Evolutionary conservation across 2,329 filamentous ascomycete genomes (phyloP).

Genomic region (Botrytis medusae): DNA sequence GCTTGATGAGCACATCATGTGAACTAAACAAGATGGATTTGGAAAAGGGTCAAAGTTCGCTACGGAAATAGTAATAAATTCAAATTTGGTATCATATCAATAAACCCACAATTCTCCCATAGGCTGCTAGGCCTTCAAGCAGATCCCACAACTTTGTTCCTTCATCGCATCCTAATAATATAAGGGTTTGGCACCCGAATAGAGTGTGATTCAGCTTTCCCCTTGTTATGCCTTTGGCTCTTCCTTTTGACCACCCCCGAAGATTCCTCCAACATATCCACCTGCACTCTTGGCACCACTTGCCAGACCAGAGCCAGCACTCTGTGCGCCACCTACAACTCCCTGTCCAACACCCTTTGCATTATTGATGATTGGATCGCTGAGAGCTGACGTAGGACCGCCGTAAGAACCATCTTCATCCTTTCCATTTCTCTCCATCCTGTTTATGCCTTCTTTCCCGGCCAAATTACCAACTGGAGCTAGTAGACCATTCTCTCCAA

Average conservation of each 20-base stretch:
- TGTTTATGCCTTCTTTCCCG: conserved; percentile 66
- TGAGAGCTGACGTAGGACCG: conserved; percentile 19
- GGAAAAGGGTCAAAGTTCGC: background rate
- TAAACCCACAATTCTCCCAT: background rate
- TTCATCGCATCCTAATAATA: background rate
- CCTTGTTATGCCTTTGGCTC: background rate
- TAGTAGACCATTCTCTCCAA: conserved; percentile 66
- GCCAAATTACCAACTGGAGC: conserved; percentile 62
- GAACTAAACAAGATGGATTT: background rate
- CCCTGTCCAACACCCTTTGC: conserved; percentile 24
- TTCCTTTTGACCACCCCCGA: conserved; percentile 23
- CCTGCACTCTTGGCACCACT: conserved; percentile 26
- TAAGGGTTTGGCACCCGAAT: background rate
- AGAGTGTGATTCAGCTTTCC: background rate
- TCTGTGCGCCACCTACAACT: conserved; percentile 23
- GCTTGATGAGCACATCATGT: conserved; percentile 16
- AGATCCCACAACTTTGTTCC: background rate
- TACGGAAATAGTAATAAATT: background rate
- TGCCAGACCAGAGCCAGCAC: conserved; percentile 23
- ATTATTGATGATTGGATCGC: conserved; percentile 20
- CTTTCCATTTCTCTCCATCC: conserved; percentile 62
- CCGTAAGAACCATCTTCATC: conserved; percentile 56
- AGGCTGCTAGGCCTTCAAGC: background rate
- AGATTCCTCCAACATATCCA: conserved; percentile 24
- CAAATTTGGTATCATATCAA: background rate